Base-by-base conservation (phyloP, 2,329 filamentous ascomycete species). In the Boeremia lycopersici region DNA sequence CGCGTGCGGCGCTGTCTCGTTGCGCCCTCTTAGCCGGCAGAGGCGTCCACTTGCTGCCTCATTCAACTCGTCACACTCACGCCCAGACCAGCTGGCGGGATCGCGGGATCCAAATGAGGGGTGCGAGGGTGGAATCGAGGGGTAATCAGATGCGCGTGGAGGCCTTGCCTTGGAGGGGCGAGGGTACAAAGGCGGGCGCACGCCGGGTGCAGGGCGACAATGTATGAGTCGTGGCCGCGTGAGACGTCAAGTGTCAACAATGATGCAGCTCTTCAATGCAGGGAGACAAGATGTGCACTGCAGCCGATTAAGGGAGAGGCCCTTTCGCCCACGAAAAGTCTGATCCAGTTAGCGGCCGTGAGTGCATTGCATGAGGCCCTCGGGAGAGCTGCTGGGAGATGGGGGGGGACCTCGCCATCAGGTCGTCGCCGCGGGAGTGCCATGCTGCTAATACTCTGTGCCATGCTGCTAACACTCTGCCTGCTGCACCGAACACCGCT, bases 31-130 rank as follows among this genome's bases (percentile, higher is more conserved):
- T 65, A 64, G 59, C 65, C 62, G 57, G 59, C 60, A 50, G 62
- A 56, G 64, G 63, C 50, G 47, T 59, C 53, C 48, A 59, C 56
- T 57, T 60, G 45, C 52, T 59, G 60, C 58, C 58, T 65, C 62
- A 64, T 68, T 55, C 63, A 65, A 51, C 63, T 64, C 61, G 63
- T 68, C 62, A 64, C 65, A 66, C 64, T 62, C 57, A 56, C 62
- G 65, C 65, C 59, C 63, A 62, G 63, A 54, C 63, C 63, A 63
- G 63, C 63, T 60, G 49, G 49, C 44, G 17, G 33, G 13, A 23
- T 56, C 30, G 49, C 44, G 17, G 33, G 13, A 23, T 56, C 30
- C 40, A 62, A 59, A 61, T 59, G 62, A 63, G 65, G 65, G 60
- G 56, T 45, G 49, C 41, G 25, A 28, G 53, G 12, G 30, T 9